These are phyloP conservation scores for Lepiota brunneoincarnata DNA, from an alignment of 768 basidiomycete species.

Conservation along the genomic window DNA sequence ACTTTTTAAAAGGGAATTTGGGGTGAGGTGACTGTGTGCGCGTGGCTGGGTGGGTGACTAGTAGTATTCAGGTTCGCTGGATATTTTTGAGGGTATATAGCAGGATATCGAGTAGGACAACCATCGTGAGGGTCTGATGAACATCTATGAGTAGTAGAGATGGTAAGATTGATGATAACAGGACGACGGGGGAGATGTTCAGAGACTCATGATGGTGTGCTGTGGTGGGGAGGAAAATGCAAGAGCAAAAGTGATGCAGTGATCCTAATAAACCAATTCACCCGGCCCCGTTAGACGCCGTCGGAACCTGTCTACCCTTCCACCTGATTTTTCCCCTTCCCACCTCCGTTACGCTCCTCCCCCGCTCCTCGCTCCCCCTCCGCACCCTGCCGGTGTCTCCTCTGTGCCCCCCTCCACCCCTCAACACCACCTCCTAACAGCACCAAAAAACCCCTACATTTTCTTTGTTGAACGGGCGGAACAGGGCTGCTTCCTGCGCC, in stretches of 20 bases:
- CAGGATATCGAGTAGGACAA: too few species aligned
- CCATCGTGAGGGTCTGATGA: background rate
- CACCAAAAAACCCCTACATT: background rate
- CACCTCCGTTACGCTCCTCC: background rate
- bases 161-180: background rate
- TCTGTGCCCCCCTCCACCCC: background rate
- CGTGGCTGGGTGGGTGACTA: background rate
- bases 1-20: background rate
- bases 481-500: background rate
- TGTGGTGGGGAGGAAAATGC: background rate
- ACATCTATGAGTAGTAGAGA: background rate
- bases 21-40: background rate
- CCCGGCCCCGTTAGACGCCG: constrained; percentile 8
- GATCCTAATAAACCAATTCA: constrained; percentile 4
- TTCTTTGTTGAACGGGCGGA: background rate
- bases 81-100: too few species aligned
- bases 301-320: background rate
- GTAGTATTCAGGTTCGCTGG: too few species aligned
- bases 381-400: background rate
- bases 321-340: background rate
- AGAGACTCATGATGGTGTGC: constrained; percentile 5
- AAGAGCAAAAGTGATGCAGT: constrained; percentile 5
- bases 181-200: background rate
- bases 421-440: too few species aligned
- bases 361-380: background rate